Percentiles rank a stretch among this genome's conserved stretches.
These are phyloP conservation scores for Pleoardoris graminearum DNA, from an alignment of 2,329 filamentous ascomycete genomes.

Conservation along the genomic window DNA sequence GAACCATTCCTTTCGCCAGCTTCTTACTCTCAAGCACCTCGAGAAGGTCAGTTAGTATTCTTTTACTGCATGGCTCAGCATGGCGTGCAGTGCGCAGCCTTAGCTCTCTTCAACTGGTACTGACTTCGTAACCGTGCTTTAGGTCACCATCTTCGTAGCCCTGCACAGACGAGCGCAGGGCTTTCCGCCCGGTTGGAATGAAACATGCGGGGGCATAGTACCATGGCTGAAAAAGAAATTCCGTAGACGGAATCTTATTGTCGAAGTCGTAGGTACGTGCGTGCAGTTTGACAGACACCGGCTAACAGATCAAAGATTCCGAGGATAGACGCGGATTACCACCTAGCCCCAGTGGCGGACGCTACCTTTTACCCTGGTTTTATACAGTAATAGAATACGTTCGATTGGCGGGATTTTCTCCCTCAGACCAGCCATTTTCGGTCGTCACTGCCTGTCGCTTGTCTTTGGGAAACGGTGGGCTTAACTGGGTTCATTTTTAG, in stretches of 20 bases:
- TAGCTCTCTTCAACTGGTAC: not conserved
- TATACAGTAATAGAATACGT: too few relatives aligned
- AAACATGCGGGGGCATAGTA: not conserved
- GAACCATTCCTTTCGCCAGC: conserved; percentile 6
- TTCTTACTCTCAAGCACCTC: conserved; percentile 5
- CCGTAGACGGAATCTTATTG: not conserved
- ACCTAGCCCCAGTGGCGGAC: too few relatives aligned
- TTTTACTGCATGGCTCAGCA: not conserved
- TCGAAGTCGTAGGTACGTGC: not conserved
- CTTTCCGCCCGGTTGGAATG: not conserved
- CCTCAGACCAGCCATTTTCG: too few relatives aligned
- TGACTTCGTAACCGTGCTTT: not conserved
- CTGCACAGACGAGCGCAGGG: not conserved
- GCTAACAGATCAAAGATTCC: not conserved
- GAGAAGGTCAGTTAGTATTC: not conserved
- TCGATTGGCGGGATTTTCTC: too few relatives aligned
- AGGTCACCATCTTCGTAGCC: not conserved
- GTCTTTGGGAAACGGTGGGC: too few relatives aligned
- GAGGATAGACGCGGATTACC: too few relatives aligned
- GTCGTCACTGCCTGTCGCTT: too few relatives aligned
- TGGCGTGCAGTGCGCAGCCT: not conserved
- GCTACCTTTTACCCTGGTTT: too few relatives aligned
- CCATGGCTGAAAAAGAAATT: conserved; percentile 4
- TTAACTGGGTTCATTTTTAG: too few relatives aligned
- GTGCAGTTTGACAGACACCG: not conserved